A percentile compares a stretch with the other conserved stretches of the same genome.
These are phyloP conservation scores for Suillus ampliporus DNA, from an alignment of 768 basidiomycete species.

Conservation along the genomic window DNA sequence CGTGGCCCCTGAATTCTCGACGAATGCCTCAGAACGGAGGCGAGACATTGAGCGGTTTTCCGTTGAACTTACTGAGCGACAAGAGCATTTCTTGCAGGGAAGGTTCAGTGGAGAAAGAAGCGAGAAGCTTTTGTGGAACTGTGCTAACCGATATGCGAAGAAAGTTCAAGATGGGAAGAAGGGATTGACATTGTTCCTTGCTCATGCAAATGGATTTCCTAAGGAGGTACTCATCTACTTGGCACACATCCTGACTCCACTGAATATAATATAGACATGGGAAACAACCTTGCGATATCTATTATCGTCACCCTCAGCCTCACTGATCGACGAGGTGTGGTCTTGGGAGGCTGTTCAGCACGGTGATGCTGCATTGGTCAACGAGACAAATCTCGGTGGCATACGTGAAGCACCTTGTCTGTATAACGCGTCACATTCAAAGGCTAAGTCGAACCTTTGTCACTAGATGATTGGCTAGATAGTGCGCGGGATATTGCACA, in stretches of 20 bases:
- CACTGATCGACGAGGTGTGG: conserved; percentile 75
- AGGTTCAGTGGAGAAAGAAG: conserved; percentile 21
- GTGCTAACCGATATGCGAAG: conserved; percentile 31
- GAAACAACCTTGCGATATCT: conserved; percentile 67
- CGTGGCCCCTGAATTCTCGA: conserved; percentile 18
- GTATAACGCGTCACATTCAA: too few species aligned
- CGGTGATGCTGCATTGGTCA: conserved; percentile 80
- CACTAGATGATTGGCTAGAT: conserved; percentile 76
- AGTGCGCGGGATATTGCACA: conserved; percentile 78
- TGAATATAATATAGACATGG: conserved; percentile 61
- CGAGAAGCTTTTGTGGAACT: conserved; percentile 63
- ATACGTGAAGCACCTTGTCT: conserved; percentile 55
- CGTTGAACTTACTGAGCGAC: conserved; percentile 24
- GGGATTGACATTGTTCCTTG: conserved; percentile 74
- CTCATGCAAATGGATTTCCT: conserved; percentile 86
- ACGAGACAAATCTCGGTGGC: conserved; percentile 56
- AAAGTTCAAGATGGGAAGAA: conserved; percentile 53
- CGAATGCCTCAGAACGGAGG: conserved; percentile 12
- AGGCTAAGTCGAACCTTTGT: too few species aligned
- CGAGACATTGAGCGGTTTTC: conserved; percentile 15
- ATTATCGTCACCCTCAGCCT: conserved; percentile 45
- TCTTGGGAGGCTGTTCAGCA: conserved; percentile 83
- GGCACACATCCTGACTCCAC: too few species aligned
- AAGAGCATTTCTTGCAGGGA: conserved; percentile 7
- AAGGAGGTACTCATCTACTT: conserved; percentile 64